Percentiles rank a stretch among this genome's conserved stretches.
These are phyloP conservation scores for Ceratobasidium theobromae DNA, from an alignment of 1,284 basidiomycete species.

Conservation along the genomic window DNA sequence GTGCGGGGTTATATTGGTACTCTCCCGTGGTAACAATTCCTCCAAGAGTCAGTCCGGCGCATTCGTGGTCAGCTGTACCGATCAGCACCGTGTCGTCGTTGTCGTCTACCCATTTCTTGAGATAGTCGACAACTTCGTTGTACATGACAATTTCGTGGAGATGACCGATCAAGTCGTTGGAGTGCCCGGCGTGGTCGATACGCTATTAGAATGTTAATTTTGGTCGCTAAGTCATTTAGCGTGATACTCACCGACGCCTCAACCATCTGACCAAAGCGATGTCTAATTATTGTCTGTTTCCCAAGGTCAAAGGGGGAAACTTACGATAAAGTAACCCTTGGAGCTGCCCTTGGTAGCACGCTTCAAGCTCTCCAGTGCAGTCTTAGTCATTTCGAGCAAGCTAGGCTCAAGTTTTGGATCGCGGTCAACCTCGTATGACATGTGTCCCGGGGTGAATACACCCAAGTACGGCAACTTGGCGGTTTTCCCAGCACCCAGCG, in stretches of 20 bases:
- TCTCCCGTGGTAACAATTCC: slow-evolving; percentile 27
- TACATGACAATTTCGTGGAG: slow-evolving; percentile 40
- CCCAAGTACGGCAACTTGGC: slow-evolving; percentile 38
- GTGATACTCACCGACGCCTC: slow-evolving; percentile 26
- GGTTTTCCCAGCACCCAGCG: slow-evolving; percentile 32
- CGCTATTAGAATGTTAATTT: slow-evolving; percentile 33
- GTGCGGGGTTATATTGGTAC: slow-evolving; percentile 38
- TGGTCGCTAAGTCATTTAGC: neutral
- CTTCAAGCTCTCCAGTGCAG: slow-evolving; percentile 41
- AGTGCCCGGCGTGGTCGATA: slow-evolving; percentile 41
- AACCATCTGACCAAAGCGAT: no score
- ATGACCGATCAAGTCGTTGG: slow-evolving; percentile 42
- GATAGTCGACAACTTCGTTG: slow-evolving; percentile 39
- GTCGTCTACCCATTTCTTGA: slow-evolving; percentile 40
- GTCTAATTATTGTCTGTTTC: no score
- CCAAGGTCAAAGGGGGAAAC: neutral
- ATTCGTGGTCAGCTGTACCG: slow-evolving; percentile 41
- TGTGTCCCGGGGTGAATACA: slow-evolving; percentile 40
- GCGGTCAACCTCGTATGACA: slow-evolving; percentile 44
- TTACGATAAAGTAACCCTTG: slow-evolving; percentile 44
- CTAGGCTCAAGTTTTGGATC: slow-evolving; percentile 40
- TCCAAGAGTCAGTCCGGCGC: slow-evolving; percentile 41
- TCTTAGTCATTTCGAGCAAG: slow-evolving; percentile 42
- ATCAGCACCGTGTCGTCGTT: slow-evolving; percentile 40
- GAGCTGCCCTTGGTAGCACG: slow-evolving; percentile 32